Evolutionary conservation across 495 filamentous ascomycete genomes (phyloP), one percentile per base, ranked within the genome.

Genomic region (Amphirosellinia nigrospora): DNA sequence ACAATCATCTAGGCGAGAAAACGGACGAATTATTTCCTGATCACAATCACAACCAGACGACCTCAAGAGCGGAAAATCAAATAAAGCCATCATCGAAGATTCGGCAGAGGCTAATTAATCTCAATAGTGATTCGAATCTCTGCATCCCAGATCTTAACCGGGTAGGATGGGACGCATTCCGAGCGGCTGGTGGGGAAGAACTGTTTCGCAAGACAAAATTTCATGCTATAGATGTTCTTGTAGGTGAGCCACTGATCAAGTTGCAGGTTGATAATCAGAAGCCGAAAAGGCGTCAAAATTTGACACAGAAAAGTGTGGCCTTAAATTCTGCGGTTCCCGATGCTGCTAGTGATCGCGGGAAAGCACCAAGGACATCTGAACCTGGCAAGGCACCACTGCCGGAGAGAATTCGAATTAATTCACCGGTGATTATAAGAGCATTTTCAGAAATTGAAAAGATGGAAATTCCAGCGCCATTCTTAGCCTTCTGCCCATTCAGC

Each of bases 341-440:
- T 19, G 23, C 26, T 16, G 5, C 26, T 16, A n/a, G 3, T 10
- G 39, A 32, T 10, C 16, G 19, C 41, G 7, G 15, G 26, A 7
- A 32, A 0, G 0, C 7, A 36, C 15, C 19, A 16, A 23, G 28
- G 4, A 10, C 2, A 19, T 34, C 7, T 13, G 8, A 36, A 52
- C 6, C 28, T 16, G 15, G 16, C 19, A 21, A 38, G 7, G 30
- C 16, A 15, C 1, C 23, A 5, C 30, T 64, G 5, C 62, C 62
- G 11, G 62, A 64, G n/a, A 48, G 62, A 52, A 64, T 64, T 7
- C 41, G 62, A 1, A 38, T 64, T 28, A 64, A 64, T 30, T 50
- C 62, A 0, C 28, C 28, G 4, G 41, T 9, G 1, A 64, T 64
- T n/a, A 50, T 64, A 38, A 32, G 10, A 4, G 26, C 30, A 21